Evolutionary conservation across 352 stramenopile genomes (phyloP).

Genomic region (Aphanomyces stellatus): DNA sequence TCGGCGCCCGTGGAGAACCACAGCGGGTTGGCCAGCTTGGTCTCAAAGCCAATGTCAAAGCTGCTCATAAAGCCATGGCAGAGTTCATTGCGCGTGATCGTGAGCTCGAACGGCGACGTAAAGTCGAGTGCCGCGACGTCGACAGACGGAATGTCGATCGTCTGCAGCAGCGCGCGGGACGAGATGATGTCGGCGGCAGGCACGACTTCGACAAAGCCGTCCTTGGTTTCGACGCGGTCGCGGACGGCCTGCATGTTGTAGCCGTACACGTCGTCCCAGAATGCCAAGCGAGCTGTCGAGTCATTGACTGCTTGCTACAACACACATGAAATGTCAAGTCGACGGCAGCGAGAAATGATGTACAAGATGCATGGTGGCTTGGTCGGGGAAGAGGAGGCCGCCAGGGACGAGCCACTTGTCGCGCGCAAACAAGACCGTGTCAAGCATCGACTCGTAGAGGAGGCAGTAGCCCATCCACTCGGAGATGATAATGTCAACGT

Average conservation of each 20-base stretch:
- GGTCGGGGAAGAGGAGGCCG: slow-evolving; percentile 96
- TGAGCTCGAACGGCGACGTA: slow-evolving; percentile 82
- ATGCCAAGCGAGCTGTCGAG: slow-evolving; percentile 61
- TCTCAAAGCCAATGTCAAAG: slow-evolving; percentile 97
- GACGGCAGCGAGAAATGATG: slow-evolving; percentile 30
- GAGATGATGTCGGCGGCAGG: slow-evolving; percentile 83
- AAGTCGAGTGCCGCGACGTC: slow-evolving; percentile 95
- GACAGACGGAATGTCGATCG: slow-evolving; percentile 85
- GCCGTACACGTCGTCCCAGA: slow-evolving; percentile 98
- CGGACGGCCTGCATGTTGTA: slow-evolving; percentile 98
- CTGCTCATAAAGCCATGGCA: slow-evolving; percentile 94
- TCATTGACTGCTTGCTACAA: slow-evolving; percentile 47
- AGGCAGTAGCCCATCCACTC: slow-evolving; percentile 99
- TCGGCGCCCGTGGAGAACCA: slow-evolving; percentile 91
- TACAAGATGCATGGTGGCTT: slow-evolving; percentile 93
- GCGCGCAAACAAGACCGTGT: slow-evolving; percentile 93
- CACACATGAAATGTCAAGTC: not conserved
- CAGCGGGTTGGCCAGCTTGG: slow-evolving; percentile 86
- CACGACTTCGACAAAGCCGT: slow-evolving; percentile 96
- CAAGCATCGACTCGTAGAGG: slow-evolving; percentile 97
- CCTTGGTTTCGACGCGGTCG: slow-evolving; percentile 88
- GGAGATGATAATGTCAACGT: slow-evolving; percentile 96
- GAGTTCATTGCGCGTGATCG: slow-evolving; percentile 76
- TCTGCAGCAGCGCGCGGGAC: slow-evolving; percentile 69
- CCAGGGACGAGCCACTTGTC: slow-evolving; percentile 94